Conservation (phyloP, 2,329 filamentous ascomycete species). For the Chaetomium olivaceum region DNA sequence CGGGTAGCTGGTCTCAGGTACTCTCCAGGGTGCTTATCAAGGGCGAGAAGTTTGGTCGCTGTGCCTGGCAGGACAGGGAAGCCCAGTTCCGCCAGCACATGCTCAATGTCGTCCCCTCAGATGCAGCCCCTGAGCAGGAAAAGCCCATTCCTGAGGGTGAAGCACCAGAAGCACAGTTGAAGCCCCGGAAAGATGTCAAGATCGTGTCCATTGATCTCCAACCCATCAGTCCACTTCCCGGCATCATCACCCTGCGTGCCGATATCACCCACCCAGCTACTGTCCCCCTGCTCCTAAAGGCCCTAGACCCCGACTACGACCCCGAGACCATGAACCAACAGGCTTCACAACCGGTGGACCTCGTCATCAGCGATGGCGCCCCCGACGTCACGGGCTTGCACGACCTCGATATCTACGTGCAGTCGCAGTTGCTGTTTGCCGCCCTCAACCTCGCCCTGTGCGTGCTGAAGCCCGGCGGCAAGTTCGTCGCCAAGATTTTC, state of each 20-base stretch:
- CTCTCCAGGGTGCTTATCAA: slow-evolving; percentile 91
- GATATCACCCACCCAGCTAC: slow-evolving; percentile 98
- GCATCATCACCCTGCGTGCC: slow-evolving; percentile 87
- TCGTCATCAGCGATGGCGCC: slow-evolving; percentile 92
- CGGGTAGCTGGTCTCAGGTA: slow-evolving; percentile 96
- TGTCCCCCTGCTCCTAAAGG: slow-evolving; percentile 81
- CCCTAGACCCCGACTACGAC: slow-evolving; percentile 73
- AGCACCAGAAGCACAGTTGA: slow-evolving; percentile 28
- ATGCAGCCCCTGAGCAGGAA: slow-evolving; percentile 30
- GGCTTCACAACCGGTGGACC: slow-evolving; percentile 77
- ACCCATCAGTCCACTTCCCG: slow-evolving; percentile 89
- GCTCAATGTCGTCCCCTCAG: slow-evolving; percentile 51
- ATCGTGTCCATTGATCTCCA: slow-evolving; percentile 96
- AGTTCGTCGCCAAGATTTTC: slow-evolving; percentile 98
- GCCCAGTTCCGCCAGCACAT: slow-evolving; percentile 63
- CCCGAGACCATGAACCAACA: slow-evolving; percentile 48
- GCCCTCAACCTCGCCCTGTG: slow-evolving; percentile 91
- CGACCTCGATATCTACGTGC: slow-evolving; percentile 97
- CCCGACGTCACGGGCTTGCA: slow-evolving; percentile 96
- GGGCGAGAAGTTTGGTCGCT: slow-evolving; percentile 83
- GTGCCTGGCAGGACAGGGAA: slow-evolving; percentile 85
- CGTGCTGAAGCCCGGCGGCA: slow-evolving; percentile 87
- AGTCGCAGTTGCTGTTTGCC: slow-evolving; percentile 91
- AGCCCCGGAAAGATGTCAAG: slow-evolving; percentile 71
- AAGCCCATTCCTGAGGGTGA: slow-evolving; percentile 21